phyloP scores from a whole-genome alignment of 805 yeast genomes.

The Scheffersomyces spartinae region DNA sequence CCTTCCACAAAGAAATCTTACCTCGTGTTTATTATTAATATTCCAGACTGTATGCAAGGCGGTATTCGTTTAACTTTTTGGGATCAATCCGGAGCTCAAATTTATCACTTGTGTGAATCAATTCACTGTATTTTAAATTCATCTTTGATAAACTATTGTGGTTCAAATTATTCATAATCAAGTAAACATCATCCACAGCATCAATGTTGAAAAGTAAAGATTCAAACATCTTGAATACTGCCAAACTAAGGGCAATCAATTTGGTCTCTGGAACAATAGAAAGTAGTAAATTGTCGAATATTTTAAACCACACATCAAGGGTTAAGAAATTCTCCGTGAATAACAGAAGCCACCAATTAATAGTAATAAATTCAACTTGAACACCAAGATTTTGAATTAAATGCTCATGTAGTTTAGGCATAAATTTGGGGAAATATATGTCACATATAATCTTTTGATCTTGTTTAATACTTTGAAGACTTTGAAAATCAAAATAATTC shows the following conservation, averaged over 20 bases:
- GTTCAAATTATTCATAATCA: conserved; percentile 20
- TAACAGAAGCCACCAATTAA: conserved; percentile 47
- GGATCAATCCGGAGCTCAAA: too few relatives aligned
- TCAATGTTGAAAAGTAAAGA: conserved; percentile 12
- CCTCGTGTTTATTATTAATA: too few relatives aligned
- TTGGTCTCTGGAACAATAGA: conserved; percentile 26
- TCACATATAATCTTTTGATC: conserved; percentile 28
- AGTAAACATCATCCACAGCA: conserved; percentile 20
- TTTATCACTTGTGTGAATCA: conserved; percentile 6
- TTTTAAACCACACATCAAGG: conserved; percentile 37
- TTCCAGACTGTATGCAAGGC: too few relatives aligned
- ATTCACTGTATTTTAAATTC: conserved; percentile 11
- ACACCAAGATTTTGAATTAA: conserved; percentile 20
- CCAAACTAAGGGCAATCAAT: conserved; percentile 20
- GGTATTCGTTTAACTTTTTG: too few relatives aligned
- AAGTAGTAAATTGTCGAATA: conserved; percentile 37
- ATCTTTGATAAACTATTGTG: conserved; percentile 8
- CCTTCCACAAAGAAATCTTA: too few relatives aligned
- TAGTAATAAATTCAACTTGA: conserved; percentile 37
- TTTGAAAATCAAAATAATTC: conserved; percentile 7
- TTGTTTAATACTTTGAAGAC: conserved; percentile 18
- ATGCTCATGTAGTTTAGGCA: conserved; percentile 31
- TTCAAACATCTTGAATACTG: conserved; percentile 27
- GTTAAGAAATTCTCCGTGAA: conserved; percentile 40
- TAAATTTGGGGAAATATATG: conserved; percentile 16